A percentile compares a stretch with the other conserved stretches of the same genome.
These are phyloP conservation scores for Pisolithus orientalis DNA, from an alignment of 768 basidiomycete species.

Conservation along the genomic window DNA sequence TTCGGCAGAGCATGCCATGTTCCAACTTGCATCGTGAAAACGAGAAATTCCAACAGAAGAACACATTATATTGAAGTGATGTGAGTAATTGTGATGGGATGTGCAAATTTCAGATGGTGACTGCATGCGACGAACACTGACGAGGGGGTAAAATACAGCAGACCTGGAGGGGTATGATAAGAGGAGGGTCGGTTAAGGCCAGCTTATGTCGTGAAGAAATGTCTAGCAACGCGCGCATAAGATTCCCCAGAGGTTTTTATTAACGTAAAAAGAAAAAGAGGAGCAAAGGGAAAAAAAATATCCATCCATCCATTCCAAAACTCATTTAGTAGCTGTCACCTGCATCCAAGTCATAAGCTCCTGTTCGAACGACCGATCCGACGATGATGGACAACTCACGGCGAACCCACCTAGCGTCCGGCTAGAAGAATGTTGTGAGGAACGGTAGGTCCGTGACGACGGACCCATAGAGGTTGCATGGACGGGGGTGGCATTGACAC, in stretches of 20 bases:
- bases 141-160: slow-evolving; percentile 36
- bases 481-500: slow-evolving; percentile 52
- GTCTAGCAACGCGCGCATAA: slow-evolving; percentile 23
- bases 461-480: slow-evolving; percentile 54
- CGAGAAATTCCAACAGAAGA: slow-evolving; percentile 1
- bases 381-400: slow-evolving; percentile 43
- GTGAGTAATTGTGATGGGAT: slow-evolving; percentile 32
- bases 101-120: slow-evolving; percentile 31
- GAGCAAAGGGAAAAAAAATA: slow-evolving; percentile 5
- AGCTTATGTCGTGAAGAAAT: slow-evolving; percentile 25
- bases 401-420: slow-evolving; percentile 66
- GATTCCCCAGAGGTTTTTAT: slow-evolving; percentile 7
- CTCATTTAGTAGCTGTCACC: slow-evolving; percentile 30
- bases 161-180: slow-evolving; percentile 32
- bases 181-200: slow-evolving; percentile 25
- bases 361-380: slow-evolving; percentile 28
- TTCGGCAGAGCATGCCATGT: neutral
- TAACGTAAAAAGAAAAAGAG: slow-evolving; percentile 2
- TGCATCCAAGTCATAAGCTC: slow-evolving; percentile 33
- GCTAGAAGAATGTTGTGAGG: slow-evolving; percentile 71
- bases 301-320: slow-evolving; percentile 7
- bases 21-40: neutral
- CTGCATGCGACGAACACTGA: slow-evolving; percentile 21
- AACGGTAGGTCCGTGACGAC: slow-evolving; percentile 58
- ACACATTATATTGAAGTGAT: slow-evolving; percentile 24